Evolutionary conservation across 2,329 filamentous ascomycete genomes (phyloP).

Genomic region (Colletotrichum tropicale): DNA sequence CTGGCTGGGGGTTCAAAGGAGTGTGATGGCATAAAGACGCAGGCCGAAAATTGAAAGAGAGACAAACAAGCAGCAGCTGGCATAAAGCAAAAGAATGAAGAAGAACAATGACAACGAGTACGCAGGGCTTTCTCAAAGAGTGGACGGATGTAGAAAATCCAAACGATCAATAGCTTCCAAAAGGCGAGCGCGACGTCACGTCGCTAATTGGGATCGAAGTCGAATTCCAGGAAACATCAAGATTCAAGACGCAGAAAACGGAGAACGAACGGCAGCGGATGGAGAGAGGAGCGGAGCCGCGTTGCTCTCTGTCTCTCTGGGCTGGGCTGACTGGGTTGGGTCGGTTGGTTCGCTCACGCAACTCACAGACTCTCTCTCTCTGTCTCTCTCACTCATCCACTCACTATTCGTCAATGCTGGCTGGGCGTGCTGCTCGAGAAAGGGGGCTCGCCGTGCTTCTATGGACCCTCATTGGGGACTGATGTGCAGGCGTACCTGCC

Average conservation of each 20-base stretch:
- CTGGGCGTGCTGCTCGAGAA: neutral
- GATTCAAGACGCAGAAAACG: neutral
- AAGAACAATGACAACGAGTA: neutral
- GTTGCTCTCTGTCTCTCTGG: neutral
- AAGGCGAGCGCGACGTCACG: neutral
- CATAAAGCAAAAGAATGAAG: neutral
- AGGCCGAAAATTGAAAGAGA: neutral
- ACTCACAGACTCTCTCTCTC: neutral
- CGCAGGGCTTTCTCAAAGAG: neutral
- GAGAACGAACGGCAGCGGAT: neutral
- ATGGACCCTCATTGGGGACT: neutral
- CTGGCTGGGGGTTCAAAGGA: neutral
- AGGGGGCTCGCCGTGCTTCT: neutral
- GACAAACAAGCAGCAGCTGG: neutral
- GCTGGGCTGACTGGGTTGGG: neutral
- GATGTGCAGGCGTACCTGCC: neutral
- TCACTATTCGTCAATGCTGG: neutral
- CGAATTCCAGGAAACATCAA: neutral
- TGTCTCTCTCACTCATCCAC: neutral
- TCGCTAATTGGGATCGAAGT: neutral
- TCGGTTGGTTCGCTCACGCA: neutral
- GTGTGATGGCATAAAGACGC: neutral
- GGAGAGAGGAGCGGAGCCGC: neutral
- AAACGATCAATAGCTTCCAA: neutral
- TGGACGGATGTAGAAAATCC: neutral